These are phyloP conservation scores for Yamadazyma nakazawae DNA, from an alignment of 805 yeast genomes.

Conservation along the genomic window DNA sequence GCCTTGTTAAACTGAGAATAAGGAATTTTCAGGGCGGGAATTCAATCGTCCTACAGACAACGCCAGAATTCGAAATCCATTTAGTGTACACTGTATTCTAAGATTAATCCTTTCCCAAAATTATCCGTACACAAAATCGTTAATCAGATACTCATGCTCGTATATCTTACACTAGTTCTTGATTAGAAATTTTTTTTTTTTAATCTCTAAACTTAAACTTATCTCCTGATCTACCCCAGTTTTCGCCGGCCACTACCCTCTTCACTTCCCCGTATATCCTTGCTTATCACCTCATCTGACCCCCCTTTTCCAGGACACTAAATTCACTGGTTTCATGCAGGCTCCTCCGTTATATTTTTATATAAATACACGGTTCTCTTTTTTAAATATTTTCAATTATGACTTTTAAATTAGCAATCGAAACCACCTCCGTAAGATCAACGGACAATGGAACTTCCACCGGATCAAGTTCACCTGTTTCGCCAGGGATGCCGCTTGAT, in stretches of 20 bases:
- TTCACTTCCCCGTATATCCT: too few species aligned
- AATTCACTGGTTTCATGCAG: neutral
- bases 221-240: neutral
- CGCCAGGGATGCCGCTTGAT: constrained; percentile 4
- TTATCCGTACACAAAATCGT: too few species aligned
- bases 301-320: neutral
- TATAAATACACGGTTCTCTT: too few species aligned
- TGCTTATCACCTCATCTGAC: too few species aligned
- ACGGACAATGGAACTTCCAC: neutral
- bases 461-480: neutral
- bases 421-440: neutral
- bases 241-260: neutral
- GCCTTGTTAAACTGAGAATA: too few species aligned
- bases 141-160: too few species aligned
- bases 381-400: too few species aligned
- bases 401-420: constrained; percentile 8
- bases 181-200: neutral
- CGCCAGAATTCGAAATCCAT: too few species aligned
- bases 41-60: too few species aligned
- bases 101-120: too few species aligned
- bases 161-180: neutral
- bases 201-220: neutral
- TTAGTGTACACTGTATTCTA: too few species aligned
- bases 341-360: neutral
- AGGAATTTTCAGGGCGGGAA: too few species aligned